Evolutionary conservation across 805 yeast species (phyloP), one percentile per base, ranked within the genome.

Genomic region (Lachancea sp.): DNA sequence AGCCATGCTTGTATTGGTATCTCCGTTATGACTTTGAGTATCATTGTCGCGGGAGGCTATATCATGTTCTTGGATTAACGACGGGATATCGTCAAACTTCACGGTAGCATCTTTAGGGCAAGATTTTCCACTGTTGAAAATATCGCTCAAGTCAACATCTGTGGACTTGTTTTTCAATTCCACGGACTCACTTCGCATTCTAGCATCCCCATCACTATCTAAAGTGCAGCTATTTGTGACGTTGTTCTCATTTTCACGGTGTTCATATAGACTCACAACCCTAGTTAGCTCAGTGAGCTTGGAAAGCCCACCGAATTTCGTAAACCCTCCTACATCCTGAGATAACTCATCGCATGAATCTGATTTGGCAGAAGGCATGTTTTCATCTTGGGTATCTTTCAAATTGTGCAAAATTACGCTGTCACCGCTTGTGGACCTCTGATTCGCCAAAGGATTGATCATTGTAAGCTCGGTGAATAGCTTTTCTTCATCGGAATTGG

Each of bases 281-380:
- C 60, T 60, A 1, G 67, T 63, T 59, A 63, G 60, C 35, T 62
- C 65, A 9, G 61, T 57, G n/a, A 62, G 34, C 38, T 48, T 55
- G 18, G 51, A 36, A 5, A 44, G 40, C 9, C 47, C 50, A 3
- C 47, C 47, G 33, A 37, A 47, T 16, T 42, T 47, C 10, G 49
- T 47, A 32, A 47, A 47, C 3, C 49, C 49, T 25, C 36, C 41
- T 13, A 15, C 41, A 8, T 40, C 43, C 15, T 40, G 36, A 16
- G 16, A n/a, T 8, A 13, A 22, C 9, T 42, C 45, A 5, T 15
- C 19, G 18, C 32, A 30, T 6, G 15, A 6, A 18, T 20, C 42
- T 2, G 22, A 12, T 32, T 22, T 29, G 4, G 10, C 16, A 16
- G 29, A 17, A 17, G n/a, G n/a, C 17, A 19, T 15, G 15, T 29